Evolutionary conservation across 306 rosid genomes (phyloP).

Genomic region (Sphenostylis stenocarpa): DNA sequence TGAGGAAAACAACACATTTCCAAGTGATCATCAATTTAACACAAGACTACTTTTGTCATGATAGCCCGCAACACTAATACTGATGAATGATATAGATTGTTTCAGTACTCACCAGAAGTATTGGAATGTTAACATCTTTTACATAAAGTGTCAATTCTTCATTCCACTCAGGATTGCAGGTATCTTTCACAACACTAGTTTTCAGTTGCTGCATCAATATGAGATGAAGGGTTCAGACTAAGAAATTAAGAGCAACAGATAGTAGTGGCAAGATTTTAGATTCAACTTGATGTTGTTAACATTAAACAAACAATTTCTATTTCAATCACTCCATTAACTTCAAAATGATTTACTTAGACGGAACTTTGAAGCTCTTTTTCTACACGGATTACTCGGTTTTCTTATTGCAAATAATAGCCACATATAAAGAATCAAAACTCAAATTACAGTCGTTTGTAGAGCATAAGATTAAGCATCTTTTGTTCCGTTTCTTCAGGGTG

Average conservation of each 20-base stretch:
- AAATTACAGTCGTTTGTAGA: too few species aligned
- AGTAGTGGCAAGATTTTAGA: background rate
- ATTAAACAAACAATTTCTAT: background rate
- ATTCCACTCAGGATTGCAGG: conserved; percentile 79
- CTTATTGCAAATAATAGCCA: too few species aligned
- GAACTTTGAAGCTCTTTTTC: too few species aligned
- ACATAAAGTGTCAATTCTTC: conserved; percentile 72
- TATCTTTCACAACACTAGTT: conserved; percentile 52
- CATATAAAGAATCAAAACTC: too few species aligned
- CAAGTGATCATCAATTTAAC: conserved; percentile 17
- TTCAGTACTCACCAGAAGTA: conserved; percentile 50
- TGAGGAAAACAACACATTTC: conserved; percentile 22
- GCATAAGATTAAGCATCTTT: too few species aligned
- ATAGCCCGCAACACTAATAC: background rate
- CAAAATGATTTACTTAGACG: background rate
- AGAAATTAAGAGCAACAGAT: background rate
- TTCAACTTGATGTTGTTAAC: background rate
- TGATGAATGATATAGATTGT: background rate
- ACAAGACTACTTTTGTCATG: background rate
- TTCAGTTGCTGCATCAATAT: conserved; percentile 55
- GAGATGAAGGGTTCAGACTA: background rate
- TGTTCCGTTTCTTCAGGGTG: too few species aligned
- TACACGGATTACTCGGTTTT: too few species aligned
- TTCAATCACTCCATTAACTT: background rate
- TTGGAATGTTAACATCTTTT: conserved; percentile 41